Evolutionary conservation across 306 rosid genomes (phyloP).

Genomic region (Crataegus laevigata): DNA sequence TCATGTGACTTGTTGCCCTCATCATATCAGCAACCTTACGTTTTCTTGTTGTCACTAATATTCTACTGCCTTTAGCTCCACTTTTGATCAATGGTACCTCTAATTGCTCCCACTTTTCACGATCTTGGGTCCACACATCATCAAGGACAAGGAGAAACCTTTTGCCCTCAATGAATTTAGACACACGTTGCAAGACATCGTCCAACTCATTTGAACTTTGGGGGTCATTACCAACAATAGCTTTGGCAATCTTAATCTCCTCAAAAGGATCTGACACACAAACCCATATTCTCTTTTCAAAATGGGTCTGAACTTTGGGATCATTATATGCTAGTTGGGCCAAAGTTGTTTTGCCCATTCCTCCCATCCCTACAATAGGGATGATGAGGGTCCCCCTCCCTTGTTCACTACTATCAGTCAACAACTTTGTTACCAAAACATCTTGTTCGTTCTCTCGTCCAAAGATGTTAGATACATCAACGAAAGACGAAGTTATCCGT

Average conservation of each 20-base stretch:
- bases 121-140: not conserved
- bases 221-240: not conserved
- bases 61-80: not conserved
- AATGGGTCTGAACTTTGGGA: not conserved
- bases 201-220: not conserved
- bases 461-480: too few relatives aligned
- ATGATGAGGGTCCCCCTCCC: not conserved
- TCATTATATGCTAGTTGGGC: not conserved
- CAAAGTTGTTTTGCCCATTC: not conserved
- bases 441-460: too few relatives aligned
- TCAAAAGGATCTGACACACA: not conserved
- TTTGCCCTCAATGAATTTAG: not conserved
- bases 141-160: not conserved
- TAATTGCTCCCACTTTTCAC: not conserved
- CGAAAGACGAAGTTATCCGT: too few relatives aligned
- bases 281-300: not conserved
- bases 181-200: accelerated
- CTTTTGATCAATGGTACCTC: not conserved
- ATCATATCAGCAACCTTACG: not conserved
- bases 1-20: not conserved
- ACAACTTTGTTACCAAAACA: not conserved
- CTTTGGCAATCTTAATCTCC: not conserved
- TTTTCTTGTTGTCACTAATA: not conserved
- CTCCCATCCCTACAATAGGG: not conserved
- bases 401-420: not conserved